Percentiles rank a stretch among this genome's conserved stretches.
Evolutionary conservation across 208 protist species (phyloP).

Genomic region (Tritrichomonas musculus): DNA sequence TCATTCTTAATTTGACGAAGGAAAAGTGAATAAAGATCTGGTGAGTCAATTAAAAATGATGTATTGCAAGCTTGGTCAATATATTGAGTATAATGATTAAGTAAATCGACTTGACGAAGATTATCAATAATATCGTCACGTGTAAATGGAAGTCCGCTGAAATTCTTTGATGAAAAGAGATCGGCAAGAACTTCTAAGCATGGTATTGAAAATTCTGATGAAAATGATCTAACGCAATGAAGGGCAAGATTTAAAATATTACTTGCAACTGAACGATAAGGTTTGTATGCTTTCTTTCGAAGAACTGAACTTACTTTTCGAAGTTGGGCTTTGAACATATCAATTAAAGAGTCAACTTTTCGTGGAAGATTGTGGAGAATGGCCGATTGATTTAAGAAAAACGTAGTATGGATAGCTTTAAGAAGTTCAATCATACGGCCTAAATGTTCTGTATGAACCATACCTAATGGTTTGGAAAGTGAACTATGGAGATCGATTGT

Average conservation of each 20-base stretch:
- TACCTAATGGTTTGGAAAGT: background rate
- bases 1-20: background rate
- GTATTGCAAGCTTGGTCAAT: background rate
- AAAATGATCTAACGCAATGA: background rate
- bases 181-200: background rate
- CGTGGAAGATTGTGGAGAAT: background rate
- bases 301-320: background rate
- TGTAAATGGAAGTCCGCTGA: background rate
- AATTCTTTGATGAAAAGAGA: background rate
- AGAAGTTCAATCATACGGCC: background rate
- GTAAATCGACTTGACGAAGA: background rate
- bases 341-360: background rate
- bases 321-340: background rate
- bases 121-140: background rate
- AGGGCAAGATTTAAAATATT: background rate
- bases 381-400: background rate
- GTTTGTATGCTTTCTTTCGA: background rate
- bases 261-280: background rate
- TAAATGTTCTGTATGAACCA: background rate
- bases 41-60: background rate
- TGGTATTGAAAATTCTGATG: background rate
- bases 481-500: constrained; percentile 1
- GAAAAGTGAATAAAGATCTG: background rate
- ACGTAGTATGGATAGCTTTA: background rate
- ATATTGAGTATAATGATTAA: background rate